Conservation (phyloP, 352 stramenopile species). For the Globisporangium uncinulatum region DNA sequence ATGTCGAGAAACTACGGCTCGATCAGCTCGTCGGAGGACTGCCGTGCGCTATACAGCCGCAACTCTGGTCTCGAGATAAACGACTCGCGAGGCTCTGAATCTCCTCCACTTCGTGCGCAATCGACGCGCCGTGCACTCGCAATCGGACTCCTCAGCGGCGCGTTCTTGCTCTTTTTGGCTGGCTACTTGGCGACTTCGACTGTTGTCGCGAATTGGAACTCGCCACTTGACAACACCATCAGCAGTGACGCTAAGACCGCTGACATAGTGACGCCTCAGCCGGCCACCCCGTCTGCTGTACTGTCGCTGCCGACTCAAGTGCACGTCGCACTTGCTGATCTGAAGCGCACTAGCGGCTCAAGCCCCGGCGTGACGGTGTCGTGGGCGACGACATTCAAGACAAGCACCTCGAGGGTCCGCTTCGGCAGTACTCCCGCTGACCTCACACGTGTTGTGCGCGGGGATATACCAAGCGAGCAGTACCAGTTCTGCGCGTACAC, state of each 20-base stretch:
- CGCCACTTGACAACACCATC: background rate
- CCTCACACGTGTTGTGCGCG: constrained; percentile 23
- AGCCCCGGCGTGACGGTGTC: constrained; percentile 49
- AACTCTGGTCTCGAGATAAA: background rate
- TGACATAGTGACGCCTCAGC: too few relatives aligned
- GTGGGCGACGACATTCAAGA: constrained; percentile 41
- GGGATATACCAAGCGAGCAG: constrained; percentile 27
- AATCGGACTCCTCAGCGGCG: background rate
- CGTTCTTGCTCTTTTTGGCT: background rate
- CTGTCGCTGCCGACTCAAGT: constrained; percentile 4
- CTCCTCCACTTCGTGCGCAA: background rate
- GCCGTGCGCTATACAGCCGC: too few relatives aligned
- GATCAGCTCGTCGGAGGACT: background rate
- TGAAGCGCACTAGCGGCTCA: constrained; percentile 1
- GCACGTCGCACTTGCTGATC: constrained; percentile 3
- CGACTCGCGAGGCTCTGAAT: background rate
- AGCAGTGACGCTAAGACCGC: background rate
- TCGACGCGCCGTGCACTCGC: background rate
- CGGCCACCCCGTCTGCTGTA: background rate
- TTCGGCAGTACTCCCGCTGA: constrained; percentile 30
- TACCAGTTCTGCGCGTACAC: constrained; percentile 80
- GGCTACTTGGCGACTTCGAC: background rate
- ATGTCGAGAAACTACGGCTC: background rate
- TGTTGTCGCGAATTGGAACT: background rate
- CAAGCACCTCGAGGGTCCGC: constrained; percentile 36